Evolutionary conservation across 805 yeast species (phyloP), one percentile per base, ranked within the genome.

Genomic region (Lipomyces yamanashiensis): DNA sequence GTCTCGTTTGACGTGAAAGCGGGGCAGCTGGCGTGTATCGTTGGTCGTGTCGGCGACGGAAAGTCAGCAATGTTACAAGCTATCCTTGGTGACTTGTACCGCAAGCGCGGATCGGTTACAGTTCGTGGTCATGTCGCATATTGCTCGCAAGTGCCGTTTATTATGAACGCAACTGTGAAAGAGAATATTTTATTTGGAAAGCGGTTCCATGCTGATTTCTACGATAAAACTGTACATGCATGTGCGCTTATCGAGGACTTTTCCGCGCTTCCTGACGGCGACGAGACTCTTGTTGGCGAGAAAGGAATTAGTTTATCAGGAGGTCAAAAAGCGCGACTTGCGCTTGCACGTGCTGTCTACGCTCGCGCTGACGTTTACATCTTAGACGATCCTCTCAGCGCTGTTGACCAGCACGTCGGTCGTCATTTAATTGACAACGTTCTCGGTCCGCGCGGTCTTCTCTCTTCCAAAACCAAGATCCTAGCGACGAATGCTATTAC

Each of bases 331-430:
- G 98, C 99, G 0, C 85, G 99, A 75, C 81, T 95, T 40, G 87
- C 97, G 0, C 82, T 93, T 56, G 99, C 99, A 0, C 84, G 99
- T 74, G 98, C 99, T 9, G 97, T 95, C 7, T 93, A 95, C 74
- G 84, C 97, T 8, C 82, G 98, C 68, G 95, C 98, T 1, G 98
- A 95, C 73, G 85, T 93, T 21, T 92, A 90, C 74, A 77, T 93
- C 41, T 77, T 93, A 65, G 99, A 93, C 75, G 99, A 95, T 76
- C 90, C 96, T 10, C 82, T 93, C 61, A 88, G 96, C 74, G 99
- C 99, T 17, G 99, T 93, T 44, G 99, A 93, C 77, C 98, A 92
- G 71, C 98, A 93, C 74, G 99, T 93, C 67, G 93, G 97, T 9
- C 85, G 84, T 68, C 96, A 91, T 73, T 80, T 93, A 69, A 86